A percentile compares a stretch with the other conserved stretches of the same genome.
Conservation (phyloP, 129 eudicot species). For the Erigeron canadensis region DNA sequence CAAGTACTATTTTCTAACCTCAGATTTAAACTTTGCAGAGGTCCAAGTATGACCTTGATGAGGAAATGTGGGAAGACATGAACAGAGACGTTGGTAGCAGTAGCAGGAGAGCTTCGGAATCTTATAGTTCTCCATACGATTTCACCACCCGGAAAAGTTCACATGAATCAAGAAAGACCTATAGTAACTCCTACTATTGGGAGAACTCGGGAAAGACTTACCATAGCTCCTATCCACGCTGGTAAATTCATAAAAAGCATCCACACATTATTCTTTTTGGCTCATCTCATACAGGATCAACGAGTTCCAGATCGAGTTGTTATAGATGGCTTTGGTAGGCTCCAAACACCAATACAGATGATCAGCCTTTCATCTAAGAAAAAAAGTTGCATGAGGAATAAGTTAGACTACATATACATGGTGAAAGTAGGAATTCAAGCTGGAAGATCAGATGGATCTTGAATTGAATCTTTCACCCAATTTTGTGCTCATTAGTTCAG, state of each 20-base stretch:
- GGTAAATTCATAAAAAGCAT: conserved; percentile 38
- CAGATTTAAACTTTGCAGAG: conserved; percentile 43
- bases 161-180: conserved; percentile 37
- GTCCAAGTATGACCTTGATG: conserved; percentile 69
- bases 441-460: conserved; percentile 21
- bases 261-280: neutral
- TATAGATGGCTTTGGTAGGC: neutral
- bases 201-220: conserved; percentile 45
- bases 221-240: conserved; percentile 43
- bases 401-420: conserved; percentile 14
- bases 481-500: neutral
- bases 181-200: conserved; percentile 52
- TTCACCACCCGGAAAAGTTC: conserved; percentile 37
- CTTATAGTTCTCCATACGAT: conserved; percentile 52
- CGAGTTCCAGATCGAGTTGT: neutral
- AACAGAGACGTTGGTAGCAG: conserved; percentile 35
- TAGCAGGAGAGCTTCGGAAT: conserved; percentile 50
- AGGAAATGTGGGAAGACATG: conserved; percentile 60
- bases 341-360: neutral
- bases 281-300: neutral
- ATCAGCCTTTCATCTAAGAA: neutral
- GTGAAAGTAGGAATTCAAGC: conserved; percentile 16
- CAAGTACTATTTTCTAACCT: neutral
- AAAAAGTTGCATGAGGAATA: conserved; percentile 14
- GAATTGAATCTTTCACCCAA: neutral